These are phyloP conservation scores for Salvia hispanica DNA, from an alignment of 257 asterid genomes.

Conservation along the genomic window DNA sequence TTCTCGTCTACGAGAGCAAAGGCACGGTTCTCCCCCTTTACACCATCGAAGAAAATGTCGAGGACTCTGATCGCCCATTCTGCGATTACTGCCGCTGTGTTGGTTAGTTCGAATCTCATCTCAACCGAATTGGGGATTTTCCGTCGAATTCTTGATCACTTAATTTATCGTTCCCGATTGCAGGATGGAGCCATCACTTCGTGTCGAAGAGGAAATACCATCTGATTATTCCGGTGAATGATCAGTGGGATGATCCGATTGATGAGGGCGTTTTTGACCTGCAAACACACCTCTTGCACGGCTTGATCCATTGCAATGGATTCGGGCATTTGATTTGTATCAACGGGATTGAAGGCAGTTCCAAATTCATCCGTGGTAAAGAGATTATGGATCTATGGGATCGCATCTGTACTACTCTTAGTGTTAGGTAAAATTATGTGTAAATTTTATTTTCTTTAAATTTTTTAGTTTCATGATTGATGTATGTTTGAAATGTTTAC, in stretches of 20 bases:
- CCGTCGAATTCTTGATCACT: no score
- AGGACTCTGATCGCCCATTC: conserved; percentile 49
- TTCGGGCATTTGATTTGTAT: conserved; percentile 74
- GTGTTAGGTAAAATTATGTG: conserved; percentile 46
- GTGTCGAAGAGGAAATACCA: conserved; percentile 87
- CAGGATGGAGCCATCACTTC: conserved; percentile 91
- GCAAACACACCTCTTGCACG: conserved; percentile 75
- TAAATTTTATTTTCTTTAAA: background rate
- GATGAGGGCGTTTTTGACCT: conserved; percentile 54
- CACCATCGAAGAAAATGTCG: conserved; percentile 73
- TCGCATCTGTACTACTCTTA: conserved; percentile 67
- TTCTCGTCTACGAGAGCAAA: conserved; percentile 60
- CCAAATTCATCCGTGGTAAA: conserved; percentile 57
- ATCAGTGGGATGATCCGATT: conserved; percentile 69
- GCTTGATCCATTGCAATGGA: conserved; percentile 88
- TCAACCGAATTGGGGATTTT: background rate
- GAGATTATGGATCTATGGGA: conserved; percentile 95
- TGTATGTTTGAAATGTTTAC: no score
- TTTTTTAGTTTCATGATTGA: conserved; percentile 7
- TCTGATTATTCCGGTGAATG: conserved; percentile 72
- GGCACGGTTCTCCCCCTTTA: conserved; percentile 71
- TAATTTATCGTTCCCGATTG: conserved; percentile 1
- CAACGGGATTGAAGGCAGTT: conserved; percentile 90
- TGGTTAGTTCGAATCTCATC: conserved; percentile 41
- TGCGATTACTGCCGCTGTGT: conserved; percentile 80